phyloP scores from a whole-genome alignment of 164 flowering plant genomes.

The Cinnamomum chago region DNA sequence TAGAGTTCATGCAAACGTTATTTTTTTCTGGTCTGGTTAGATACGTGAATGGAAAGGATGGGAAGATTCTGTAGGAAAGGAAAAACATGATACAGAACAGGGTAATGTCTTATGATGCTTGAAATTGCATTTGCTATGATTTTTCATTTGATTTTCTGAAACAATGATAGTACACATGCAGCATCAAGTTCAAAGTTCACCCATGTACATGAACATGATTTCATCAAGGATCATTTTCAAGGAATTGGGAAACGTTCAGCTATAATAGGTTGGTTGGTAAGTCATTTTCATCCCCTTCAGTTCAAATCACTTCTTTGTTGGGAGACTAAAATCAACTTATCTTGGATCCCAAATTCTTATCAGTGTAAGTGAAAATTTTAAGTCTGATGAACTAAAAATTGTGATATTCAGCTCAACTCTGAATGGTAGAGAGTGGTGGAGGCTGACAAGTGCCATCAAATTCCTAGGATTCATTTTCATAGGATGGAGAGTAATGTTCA shows the following conservation, averaged over 20 bases:
- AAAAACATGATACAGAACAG: conserved; percentile 36
- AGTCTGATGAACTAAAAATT: background rate
- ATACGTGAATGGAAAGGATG: conserved; percentile 91
- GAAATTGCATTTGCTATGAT: background rate
- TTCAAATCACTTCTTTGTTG: background rate
- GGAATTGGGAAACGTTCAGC: conserved; percentile 48
- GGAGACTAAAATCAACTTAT: background rate
- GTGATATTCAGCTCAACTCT: background rate
- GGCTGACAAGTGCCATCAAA: too few species aligned
- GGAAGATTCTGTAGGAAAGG: conserved; percentile 75
- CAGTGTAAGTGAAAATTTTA: too few species aligned
- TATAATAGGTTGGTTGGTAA: conserved; percentile 69
- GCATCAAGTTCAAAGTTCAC: conserved; percentile 60
- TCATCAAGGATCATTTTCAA: conserved; percentile 63
- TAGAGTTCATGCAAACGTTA: background rate
- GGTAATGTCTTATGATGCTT: conserved; percentile 24
- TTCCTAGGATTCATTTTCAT: too few species aligned
- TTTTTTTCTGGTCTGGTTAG: conserved; percentile 27
- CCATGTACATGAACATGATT: conserved; percentile 72
- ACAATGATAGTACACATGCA: conserved; percentile 24
- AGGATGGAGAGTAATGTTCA: too few species aligned
- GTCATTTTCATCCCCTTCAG: conserved; percentile 15
- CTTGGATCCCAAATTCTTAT: background rate
- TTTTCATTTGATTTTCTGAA: background rate
- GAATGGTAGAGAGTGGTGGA: too few species aligned